Conservation (phyloP, 1,139 yeast genomes). For the Protomyces inouyei region DNA sequence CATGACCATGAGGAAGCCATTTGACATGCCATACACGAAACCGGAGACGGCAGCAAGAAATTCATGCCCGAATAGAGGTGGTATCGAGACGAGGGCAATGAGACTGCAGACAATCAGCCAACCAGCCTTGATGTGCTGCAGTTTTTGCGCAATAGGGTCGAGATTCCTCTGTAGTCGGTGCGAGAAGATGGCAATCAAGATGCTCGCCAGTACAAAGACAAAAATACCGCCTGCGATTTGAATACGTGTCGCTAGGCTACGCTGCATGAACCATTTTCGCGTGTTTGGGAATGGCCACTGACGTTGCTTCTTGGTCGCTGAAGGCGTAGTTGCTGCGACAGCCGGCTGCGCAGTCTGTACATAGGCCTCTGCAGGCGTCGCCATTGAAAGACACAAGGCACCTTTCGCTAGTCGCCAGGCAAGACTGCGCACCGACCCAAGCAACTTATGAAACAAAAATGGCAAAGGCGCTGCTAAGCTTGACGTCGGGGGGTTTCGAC, state of each 20-base stretch:
- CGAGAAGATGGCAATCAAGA: not conserved
- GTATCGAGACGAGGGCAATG: conserved; percentile 26
- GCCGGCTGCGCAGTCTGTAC: no score
- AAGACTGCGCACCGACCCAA: no score
- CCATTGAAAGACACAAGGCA: not conserved
- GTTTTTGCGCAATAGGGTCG: conserved; percentile 13
- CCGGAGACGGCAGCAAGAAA: conserved; percentile 26
- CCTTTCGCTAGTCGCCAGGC: no score
- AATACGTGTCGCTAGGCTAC: not conserved
- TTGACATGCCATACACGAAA: conserved; percentile 15
- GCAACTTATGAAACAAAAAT: no score
- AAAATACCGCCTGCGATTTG: not conserved
- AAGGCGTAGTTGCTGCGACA: no score
- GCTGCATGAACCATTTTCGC: not conserved
- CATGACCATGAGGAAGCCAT: conserved; percentile 23
- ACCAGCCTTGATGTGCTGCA: conserved; percentile 13
- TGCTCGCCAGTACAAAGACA: not conserved
- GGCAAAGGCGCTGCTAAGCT: no score
- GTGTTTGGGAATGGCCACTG: not conserved
- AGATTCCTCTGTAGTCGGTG: conserved; percentile 7
- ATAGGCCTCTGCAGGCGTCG: not conserved
- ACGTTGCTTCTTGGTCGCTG: not conserved
- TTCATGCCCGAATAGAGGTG: conserved; percentile 29
- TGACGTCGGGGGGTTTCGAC: no score
- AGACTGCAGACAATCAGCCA: conserved; percentile 18